A percentile compares a stretch with the other conserved stretches of the same genome.
phyloP scores from a whole-genome alignment of 1,284 basidiomycete genomes.

The Irpex lacteus region DNA sequence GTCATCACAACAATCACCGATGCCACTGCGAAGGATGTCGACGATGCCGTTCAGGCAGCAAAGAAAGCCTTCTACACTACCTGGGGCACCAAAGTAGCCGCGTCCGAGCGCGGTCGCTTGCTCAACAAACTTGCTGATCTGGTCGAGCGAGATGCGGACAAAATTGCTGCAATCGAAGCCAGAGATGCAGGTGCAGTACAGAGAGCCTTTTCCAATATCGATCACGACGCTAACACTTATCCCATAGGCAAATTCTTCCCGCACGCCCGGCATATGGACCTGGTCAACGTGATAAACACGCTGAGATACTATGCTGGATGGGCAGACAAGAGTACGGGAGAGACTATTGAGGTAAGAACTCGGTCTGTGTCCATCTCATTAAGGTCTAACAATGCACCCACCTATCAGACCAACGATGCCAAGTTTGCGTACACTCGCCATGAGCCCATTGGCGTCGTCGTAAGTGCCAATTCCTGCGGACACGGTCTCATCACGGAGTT shows the following conservation, averaged over 20 bases:
- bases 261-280: slow-evolving; percentile 72
- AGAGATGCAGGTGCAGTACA: slow-evolving; percentile 43
- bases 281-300: slow-evolving; percentile 58
- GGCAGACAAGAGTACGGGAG: slow-evolving; percentile 69
- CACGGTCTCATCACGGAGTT: neutral
- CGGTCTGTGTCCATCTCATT: neutral
- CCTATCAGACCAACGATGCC: slow-evolving; percentile 6
- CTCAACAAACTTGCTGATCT: slow-evolving; percentile 55
- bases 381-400: neutral
- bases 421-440: slow-evolving; percentile 42
- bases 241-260: slow-evolving; percentile 63
- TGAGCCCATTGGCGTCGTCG: slow-evolving; percentile 59
- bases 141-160: slow-evolving; percentile 59
- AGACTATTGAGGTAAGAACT: slow-evolving; percentile 11
- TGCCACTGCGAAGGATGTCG: slow-evolving; percentile 42
- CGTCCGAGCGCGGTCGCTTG: slow-evolving; percentile 49
- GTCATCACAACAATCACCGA: slow-evolving; percentile 42
- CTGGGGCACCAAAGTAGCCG: slow-evolving; percentile 56
- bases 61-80: slow-evolving; percentile 52
- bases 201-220: neutral
- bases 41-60: slow-evolving; percentile 48
- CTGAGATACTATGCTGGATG: slow-evolving; percentile 77
- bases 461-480: slow-evolving; percentile 32
- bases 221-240: neutral
- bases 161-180: slow-evolving; percentile 59